phyloP scores from a whole-genome alignment of 352 stramenopile genomes.

The Phytophthora tentaculata region DNA sequence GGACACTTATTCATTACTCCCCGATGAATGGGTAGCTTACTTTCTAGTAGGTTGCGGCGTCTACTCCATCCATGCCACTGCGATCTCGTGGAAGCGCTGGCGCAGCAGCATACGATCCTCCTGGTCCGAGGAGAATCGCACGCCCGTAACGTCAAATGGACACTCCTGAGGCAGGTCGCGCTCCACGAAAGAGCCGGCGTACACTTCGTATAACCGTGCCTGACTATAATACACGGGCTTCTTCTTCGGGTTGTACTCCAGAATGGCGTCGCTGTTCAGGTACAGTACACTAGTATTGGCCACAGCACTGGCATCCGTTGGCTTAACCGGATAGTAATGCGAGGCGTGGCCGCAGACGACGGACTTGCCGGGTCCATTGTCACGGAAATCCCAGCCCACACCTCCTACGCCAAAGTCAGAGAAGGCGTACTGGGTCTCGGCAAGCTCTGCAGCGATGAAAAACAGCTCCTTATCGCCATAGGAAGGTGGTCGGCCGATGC shows the following conservation, averaged over 20 bases:
- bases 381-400: slow-evolving; percentile 49
- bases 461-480: slow-evolving; percentile 87
- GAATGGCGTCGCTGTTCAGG: slow-evolving; percentile 74
- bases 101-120: slow-evolving; percentile 46
- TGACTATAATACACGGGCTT: slow-evolving; percentile 56
- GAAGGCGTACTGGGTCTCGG: slow-evolving; percentile 73
- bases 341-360: slow-evolving; percentile 61
- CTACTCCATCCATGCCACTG: slow-evolving; percentile 38
- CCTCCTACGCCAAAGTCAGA: slow-evolving; percentile 68
- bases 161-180: slow-evolving; percentile 56
- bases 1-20: slow-evolving; percentile 15
- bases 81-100: slow-evolving; percentile 56
- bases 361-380: slow-evolving; percentile 38
- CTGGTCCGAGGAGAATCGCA: slow-evolving; percentile 49
- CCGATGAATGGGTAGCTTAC: neutral
- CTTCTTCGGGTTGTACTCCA: slow-evolving; percentile 50
- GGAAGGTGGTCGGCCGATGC: slow-evolving; percentile 43
- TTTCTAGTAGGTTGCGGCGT: slow-evolving; percentile 4
- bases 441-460: slow-evolving; percentile 71
- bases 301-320: slow-evolving; percentile 11
- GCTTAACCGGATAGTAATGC: slow-evolving; percentile 63
- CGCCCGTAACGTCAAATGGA: slow-evolving; percentile 54
- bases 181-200: slow-evolving; percentile 52
- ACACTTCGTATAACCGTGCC: slow-evolving; percentile 55
- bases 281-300: slow-evolving; percentile 51